Percentiles rank a stretch among this genome's conserved stretches.
Evolutionary conservation across 2,329 filamentous ascomycete genomes (phyloP).

Genomic region (Scedosporium minutisporum): DNA sequence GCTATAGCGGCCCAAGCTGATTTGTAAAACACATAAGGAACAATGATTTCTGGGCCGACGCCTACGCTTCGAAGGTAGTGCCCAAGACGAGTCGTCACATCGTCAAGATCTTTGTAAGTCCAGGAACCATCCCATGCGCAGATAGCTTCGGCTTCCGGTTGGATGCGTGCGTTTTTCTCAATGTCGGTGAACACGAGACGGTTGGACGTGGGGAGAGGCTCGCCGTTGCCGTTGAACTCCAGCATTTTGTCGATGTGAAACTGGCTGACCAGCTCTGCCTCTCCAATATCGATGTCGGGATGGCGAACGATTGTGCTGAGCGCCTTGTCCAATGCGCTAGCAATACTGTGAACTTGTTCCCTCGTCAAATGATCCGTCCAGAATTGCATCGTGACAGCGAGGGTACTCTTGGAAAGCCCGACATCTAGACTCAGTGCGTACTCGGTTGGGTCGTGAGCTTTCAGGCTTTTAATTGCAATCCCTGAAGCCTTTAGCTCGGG

Average conservation of each 20-base stretch:
- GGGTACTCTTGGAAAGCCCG: not conserved
- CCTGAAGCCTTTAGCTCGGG: not conserved
- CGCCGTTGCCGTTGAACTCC: not conserved
- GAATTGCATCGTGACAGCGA: not conserved
- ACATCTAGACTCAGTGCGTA: not conserved
- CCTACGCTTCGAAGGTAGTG: not conserved
- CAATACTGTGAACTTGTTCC: not conserved
- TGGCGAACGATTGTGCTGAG: not conserved
- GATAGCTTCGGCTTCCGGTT: not conserved
- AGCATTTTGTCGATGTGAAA: too few species aligned
- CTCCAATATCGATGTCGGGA: not conserved
- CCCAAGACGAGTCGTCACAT: not conserved
- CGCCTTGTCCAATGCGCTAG: not conserved
- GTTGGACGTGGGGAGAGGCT: not conserved
- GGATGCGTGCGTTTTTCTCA: not conserved
- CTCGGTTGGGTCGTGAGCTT: not conserved
- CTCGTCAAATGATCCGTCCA: not conserved
- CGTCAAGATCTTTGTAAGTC: conserved; percentile 3
- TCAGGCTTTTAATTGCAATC: not conserved
- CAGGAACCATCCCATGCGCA: not conserved
- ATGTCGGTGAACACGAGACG: not conserved
- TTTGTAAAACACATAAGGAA: conserved; percentile 11
- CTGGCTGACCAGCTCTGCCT: not conserved
- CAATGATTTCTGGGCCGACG: conserved; percentile 5
- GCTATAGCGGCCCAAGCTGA: conserved; percentile 9